phyloP scores from a whole-genome alignment of 1,284 basidiomycete genomes.

The Ceratobasidium sp. region DNA sequence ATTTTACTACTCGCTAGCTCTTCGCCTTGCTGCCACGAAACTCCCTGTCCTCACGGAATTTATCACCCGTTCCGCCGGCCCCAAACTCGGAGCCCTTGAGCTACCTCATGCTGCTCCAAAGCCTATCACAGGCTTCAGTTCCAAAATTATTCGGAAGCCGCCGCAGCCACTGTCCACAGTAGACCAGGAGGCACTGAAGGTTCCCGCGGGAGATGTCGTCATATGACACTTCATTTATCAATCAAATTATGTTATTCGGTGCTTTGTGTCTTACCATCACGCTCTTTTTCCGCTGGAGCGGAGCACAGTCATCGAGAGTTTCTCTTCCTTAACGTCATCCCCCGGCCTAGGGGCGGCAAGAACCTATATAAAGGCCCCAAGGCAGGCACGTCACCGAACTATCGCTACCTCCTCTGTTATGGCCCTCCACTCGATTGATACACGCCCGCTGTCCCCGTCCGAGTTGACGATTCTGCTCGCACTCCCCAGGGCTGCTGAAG shows the following conservation, averaged over 20 bases:
- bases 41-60: conserved; percentile 93
- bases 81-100: conserved; percentile 82
- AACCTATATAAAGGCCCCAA: background rate
- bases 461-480: conserved; percentile 24
- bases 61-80: conserved; percentile 76
- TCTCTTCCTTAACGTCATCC: background rate
- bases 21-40: conserved; percentile 91
- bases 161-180: conserved; percentile 18
- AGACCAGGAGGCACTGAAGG: conserved; percentile 32
- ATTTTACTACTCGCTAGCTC: conserved; percentile 65
- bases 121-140: conserved; percentile 36
- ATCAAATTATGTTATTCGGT: background rate
- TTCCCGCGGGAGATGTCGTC: conserved; percentile 28
- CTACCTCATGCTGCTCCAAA: conserved; percentile 54
- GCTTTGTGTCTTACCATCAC: background rate
- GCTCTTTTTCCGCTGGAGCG: background rate
- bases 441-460: conserved; percentile 4
- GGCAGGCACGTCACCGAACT: background rate
- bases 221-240: background rate
- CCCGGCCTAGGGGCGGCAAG: background rate
- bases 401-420: background rate
- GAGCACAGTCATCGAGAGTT: background rate
- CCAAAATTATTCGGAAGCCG: conserved; percentile 38
- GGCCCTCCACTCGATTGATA: background rate
- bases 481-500: conserved; percentile 16